Conservation (phyloP, 768 basidiomycete species). For the Trametes maxima region DNA sequence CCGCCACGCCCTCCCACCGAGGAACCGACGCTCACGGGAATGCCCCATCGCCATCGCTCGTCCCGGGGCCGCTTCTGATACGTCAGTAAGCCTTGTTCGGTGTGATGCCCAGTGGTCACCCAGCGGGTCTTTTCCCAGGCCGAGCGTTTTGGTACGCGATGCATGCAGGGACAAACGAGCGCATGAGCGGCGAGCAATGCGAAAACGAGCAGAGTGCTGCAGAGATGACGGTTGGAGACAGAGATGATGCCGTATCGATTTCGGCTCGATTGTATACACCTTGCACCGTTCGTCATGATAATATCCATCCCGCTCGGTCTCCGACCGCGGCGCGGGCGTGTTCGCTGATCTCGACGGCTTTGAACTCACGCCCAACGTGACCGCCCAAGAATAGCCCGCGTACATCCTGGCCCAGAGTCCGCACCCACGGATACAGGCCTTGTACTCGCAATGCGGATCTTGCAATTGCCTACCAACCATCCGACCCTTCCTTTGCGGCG, state of each 20-base stretch:
- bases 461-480: neutral
- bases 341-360: neutral
- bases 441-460: too few species aligned
- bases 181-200: neutral
- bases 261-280: conserved; percentile 5
- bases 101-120: conserved; percentile 2
- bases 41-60: neutral
- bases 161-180: conserved; percentile 14
- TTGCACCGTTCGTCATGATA: neutral
- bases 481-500: neutral
- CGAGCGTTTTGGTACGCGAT: neutral
- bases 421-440: too few species aligned
- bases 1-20: neutral
- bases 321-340: neutral
- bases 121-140: conserved; percentile 2
- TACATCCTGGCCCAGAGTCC: neutral
- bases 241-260: conserved; percentile 10
- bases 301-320: neutral
- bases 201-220: conserved; percentile 1
- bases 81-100: conserved; percentile 6
- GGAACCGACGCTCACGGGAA: conserved; percentile 6
- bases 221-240: conserved; percentile 12
- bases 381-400: conserved; percentile 13
- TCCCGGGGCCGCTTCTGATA: conserved; percentile 15
- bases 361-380: neutral